Base-by-base conservation (phyloP, 192 early-diverging fungal genomes). In the Coemansia sp. region DNA sequence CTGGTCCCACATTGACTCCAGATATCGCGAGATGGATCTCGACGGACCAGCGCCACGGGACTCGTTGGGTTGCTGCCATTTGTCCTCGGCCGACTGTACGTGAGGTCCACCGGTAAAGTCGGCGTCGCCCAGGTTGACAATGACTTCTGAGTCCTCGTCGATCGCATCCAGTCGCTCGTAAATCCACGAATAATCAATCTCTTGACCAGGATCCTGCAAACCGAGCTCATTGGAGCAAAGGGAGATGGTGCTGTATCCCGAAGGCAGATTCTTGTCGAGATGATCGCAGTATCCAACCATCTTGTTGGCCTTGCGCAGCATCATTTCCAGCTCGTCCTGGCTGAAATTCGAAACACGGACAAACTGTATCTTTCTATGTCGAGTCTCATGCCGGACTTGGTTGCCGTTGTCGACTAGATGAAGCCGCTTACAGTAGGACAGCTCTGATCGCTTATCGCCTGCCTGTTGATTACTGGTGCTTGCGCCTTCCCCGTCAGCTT, bases 211-310 rank as follows among this genome's bases (percentile, higher is more conserved):
- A 18, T 56, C 61, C 3, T 52, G 32, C 4, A 70, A 51, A 14
- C 38, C 30, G 2, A 76, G 65, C n/a, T 61, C 68, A 18, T 76
- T 69, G 25, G 75, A 50, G n/a, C 75, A 76, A 7, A 76, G 64
- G n/a, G 75, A 76, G 17, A 76, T 71, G 7, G 75, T 58, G 61
- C 69, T 76, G 52, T 76, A 76, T 17, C 69, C 61, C 5, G 65
- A 45, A 2, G 64, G 69, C 69, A 71, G 64, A 2, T 60, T 71
- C 29, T 67, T 58, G 48, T 76, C 75, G 49, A 76, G 56, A 30
- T 60, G 18, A 28, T 76, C 66, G 61, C 69, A 76, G 12, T 76
- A 76, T 25, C 67, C 56, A 7, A 71, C 75, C 30, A 76, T 64
- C 31, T 62, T 55, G 64, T 76, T 76, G 16, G 62, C 69, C 58